Evolutionary conservation across 805 yeast genomes (phyloP).

Genomic region (Tanozyma kutaoensis): DNA sequence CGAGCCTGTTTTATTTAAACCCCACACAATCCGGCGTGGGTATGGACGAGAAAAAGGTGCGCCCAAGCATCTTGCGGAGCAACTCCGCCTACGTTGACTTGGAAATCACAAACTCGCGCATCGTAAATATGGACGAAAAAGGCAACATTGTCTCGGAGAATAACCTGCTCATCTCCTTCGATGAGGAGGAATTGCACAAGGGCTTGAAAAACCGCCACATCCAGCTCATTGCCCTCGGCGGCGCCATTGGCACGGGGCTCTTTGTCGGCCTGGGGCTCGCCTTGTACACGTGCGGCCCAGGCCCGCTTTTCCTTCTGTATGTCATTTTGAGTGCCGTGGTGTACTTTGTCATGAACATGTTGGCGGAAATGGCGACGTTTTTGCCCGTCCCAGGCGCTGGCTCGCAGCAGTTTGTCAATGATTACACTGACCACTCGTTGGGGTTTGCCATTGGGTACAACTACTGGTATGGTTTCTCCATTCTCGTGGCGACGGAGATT

Average conservation of each 20-base stretch:
- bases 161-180: conserved; percentile 6
- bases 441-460: conserved; percentile 10
- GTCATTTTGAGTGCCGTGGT: conserved; percentile 7
- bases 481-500: conserved; percentile 8
- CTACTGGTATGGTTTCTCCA: conserved; percentile 8
- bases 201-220: conserved; percentile 10
- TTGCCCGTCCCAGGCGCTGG: conserved; percentile 10
- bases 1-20: no score
- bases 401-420: conserved; percentile 8
- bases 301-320: conserved; percentile 7
- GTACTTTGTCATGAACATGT: conserved; percentile 10
- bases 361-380: conserved; percentile 10
- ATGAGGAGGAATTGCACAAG: conserved; percentile 4
- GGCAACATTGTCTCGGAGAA: conserved; percentile 5
- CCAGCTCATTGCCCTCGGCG: conserved; percentile 10
- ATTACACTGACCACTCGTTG: conserved; percentile 7
- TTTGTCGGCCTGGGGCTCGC: conserved; percentile 9
- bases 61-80: conserved; percentile 12
- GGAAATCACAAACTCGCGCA: conserved; percentile 14
- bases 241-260: conserved; percentile 11
- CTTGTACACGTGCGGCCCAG: conserved; percentile 6
- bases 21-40: no score
- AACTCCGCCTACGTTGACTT: conserved; percentile 12
- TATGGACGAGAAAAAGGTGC: no score
- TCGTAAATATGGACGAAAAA: conserved; percentile 12